Conservation (phyloP, 1,284 basidiomycete species). For the Cutaneotrichosporon spelunceum region DNA sequence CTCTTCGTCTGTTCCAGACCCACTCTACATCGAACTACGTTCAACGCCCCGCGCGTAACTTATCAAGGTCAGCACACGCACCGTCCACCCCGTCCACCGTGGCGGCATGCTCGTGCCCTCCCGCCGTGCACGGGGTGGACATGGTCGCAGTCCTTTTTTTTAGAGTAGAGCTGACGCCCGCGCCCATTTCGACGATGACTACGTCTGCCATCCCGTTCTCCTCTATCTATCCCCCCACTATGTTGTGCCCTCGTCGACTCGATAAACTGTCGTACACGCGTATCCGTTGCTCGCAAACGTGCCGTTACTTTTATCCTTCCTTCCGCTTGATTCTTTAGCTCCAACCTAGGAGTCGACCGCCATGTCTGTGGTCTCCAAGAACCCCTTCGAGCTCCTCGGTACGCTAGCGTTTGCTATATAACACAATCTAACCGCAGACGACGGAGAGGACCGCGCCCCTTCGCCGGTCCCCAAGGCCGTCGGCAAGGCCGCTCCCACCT, state of each 20-base stretch:
- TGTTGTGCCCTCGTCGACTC: not conserved
- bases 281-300: not conserved
- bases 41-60: constrained; percentile 19
- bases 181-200: not conserved
- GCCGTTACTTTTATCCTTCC: not conserved
- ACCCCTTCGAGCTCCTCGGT: constrained; percentile 53
- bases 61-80: constrained; percentile 19
- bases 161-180: not conserved
- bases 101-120: not conserved
- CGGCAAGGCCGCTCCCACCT: constrained; percentile 27
- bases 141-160: not conserved
- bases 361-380: constrained; percentile 53
- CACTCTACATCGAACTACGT: constrained; percentile 11
- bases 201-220: not conserved
- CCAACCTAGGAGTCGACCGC: constrained; percentile 31
- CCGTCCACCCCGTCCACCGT: not conserved
- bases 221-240: not conserved
- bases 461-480: constrained; percentile 39
- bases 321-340: constrained; percentile 9
- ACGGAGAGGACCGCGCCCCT: constrained; percentile 35
- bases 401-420: constrained; percentile 35
- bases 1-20: constrained; percentile 21
- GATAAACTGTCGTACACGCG: not conserved
- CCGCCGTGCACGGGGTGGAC: not conserved
- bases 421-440: constrained; percentile 28